Base-by-base conservation (phyloP, 2,329 filamentous ascomycete genomes). In the Fusarium nematophilum region DNA sequence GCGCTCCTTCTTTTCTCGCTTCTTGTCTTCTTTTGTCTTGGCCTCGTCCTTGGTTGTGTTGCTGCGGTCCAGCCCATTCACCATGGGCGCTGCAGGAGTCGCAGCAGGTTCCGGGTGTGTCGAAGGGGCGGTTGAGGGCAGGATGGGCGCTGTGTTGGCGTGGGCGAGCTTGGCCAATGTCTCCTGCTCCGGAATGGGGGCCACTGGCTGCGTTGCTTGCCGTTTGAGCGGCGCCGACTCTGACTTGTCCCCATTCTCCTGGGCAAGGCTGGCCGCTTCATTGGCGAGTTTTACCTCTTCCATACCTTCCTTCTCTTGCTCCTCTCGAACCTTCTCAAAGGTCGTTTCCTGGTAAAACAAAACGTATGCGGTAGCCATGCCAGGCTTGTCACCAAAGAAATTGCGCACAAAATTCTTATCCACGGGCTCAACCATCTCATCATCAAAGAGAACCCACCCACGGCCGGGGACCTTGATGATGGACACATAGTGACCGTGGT, bases 371-470 rank as follows among this genome's bases (percentile, higher is more conserved):
- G 93, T 97, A 9, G 95, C 95, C 74, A 96, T 86, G 3, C 92
- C 93, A 0, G 90, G 89, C 70, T 91, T 92, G 72, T 97, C 95
- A 13, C 95, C 95, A 69, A 99, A 99, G 77, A 99, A 99, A 73
- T 97, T 97, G 64, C 90, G 87, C 30, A 99, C 95, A 71, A 96
- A 99, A 72, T 91, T 89, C 76, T 97, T 97, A 75, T 97, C 93
- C 5, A 99, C 95, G 0, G 95, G 95, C 74, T 99, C 95, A 5
- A 99, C 95, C 87, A 98, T 93, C 77, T 99, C 95, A 70, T 99
- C 95, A 67, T 99, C 95, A 68, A 99, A 99, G 6, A 99, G 79
- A 34, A 99, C 79, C 95, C 95, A 99, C 23, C 95, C 95, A 47
- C 92, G 87, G 72, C 98, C 95, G 70, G 96, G 89, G 1, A 95